Base-by-base conservation (phyloP, 192 early-diverging fungal species). In the Umbelopsis ramanniana region DNA sequence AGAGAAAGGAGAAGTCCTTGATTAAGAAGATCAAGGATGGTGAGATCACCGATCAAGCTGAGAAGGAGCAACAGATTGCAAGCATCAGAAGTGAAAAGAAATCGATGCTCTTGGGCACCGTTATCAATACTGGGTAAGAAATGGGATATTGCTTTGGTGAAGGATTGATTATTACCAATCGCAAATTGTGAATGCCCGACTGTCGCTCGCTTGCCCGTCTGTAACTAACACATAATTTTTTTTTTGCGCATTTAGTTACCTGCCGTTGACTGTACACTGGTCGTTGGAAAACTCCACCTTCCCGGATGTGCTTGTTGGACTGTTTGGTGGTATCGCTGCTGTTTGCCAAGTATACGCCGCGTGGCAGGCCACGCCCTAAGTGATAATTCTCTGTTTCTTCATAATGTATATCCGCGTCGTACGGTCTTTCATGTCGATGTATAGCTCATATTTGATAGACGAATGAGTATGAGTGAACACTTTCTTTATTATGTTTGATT, bases 281-380 rank as follows among this genome's bases (percentile, higher is more conserved):
- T 94, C 93, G 33, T 82, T 97, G 55, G 90, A 94, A 63, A 88
- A 90, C 21, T 90, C 88, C 19, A 83, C 82, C 37, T 97, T 99
- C 87, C 95, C 97, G 0, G 97, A 99, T 75, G 88, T 95, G 2
- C 91, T 89, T 3, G 95, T 97, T 26, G 96, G 96, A 67, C 79
- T 95, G 37, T 99, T 90, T 82, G 97, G 97, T 76, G 94, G 93
- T n/a, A 83, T 97, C 73, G 97, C 97, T 22, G 92, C 96, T 9
- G 53, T 94, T 37, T 89, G 88, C 9, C 95, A 97, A 79, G 83
- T 94, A 45, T 90, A 90, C 75, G 85, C 86, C 26, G 90, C 92
- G 5, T 98, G 96, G 96, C 89, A 91, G 72, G 85, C 88, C 22
- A 83, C 89, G 38, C 89, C 84, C 52, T 87, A 55, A 46, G 24